Base-by-base conservation (phyloP, 306 rosid species). In the Quercus agrifolia region DNA sequence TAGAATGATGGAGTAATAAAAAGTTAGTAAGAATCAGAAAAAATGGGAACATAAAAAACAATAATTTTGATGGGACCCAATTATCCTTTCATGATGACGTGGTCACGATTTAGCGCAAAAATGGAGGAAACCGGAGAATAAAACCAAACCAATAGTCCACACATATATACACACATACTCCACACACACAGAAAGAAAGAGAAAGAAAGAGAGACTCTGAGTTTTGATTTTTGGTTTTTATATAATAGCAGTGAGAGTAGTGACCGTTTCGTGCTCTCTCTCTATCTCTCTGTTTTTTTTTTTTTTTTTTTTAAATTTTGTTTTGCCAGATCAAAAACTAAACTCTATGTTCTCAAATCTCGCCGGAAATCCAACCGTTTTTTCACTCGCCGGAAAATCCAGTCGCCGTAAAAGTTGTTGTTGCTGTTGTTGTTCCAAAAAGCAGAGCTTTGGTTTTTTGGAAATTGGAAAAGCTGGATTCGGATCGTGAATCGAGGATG, bases 261-360 rank as follows among this genome's bases (percentile, higher is more conserved):
- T 4, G 30, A 14, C n/a, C 5, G 21, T 68, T 68, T 33, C 27
- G n/a, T 68, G 72, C 46, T 68, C 27, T 68, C 23, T 68, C 5
- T 68, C 1, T 33, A 1, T 5, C 41, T 33, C 41, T 33, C 41
- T 33, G 8, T 33, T 33, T 33, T 33, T 33, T 5, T 5, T 5
- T 33, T 68, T 17, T 46, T 70, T 68, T 20, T 25, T 30, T 1
- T 33, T 6, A 0, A 6, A 1, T 38, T 38, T 38, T 38, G 2
- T 7, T 38, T 7, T 38, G 46, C 46, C 55, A 38, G 76, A 80
- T 84, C 71, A 54, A 70, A 27, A 57, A 74, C 85, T 27, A 59
- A 21, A 35, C 33, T 80, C 56, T 86, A 86, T 92, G 92, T 56
- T 81, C 56, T 64, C 82, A 83, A 61, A 71, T 89, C 89, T 89